A percentile compares a stretch with the other conserved stretches of the same genome.
Conservation (phyloP, 208 protist species). For the Wallacemonas sp. region DNA sequence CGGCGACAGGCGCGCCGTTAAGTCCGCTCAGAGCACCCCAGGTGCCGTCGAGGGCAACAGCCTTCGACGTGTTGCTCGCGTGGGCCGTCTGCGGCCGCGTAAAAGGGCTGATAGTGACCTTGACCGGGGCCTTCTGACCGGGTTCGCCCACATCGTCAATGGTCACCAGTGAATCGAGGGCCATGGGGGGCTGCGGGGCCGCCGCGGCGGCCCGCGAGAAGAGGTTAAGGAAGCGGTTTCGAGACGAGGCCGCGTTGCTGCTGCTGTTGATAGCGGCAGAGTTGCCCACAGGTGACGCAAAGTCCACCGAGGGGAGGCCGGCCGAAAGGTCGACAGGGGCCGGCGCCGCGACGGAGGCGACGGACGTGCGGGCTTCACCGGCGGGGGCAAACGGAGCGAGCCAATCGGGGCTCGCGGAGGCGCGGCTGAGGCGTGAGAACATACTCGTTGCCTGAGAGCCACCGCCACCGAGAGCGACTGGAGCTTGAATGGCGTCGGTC, state of each 20-base stretch:
- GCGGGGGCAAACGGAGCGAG: slow-evolving; percentile 40
- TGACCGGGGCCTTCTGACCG: background rate
- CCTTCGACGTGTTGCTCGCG: no score
- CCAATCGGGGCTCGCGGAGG: slow-evolving; percentile 59
- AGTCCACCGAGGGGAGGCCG: slow-evolving; percentile 28
- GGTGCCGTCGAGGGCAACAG: slow-evolving; percentile 5
- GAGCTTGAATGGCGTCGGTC: background rate
- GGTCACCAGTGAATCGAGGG: slow-evolving; percentile 34
- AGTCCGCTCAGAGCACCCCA: slow-evolving; percentile 13
- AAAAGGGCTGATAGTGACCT: background rate
- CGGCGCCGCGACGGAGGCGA: slow-evolving; percentile 17
- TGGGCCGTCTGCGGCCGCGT: slow-evolving; percentile 1
- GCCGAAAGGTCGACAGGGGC: slow-evolving; percentile 16
- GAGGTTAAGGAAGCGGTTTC: slow-evolving; percentile 39
- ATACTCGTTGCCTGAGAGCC: slow-evolving; percentile 13
- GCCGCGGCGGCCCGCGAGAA: slow-evolving; percentile 26
- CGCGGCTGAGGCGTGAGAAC: slow-evolving; percentile 46
- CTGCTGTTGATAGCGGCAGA: background rate
- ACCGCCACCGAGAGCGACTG: slow-evolving; percentile 5
- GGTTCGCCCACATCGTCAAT: slow-evolving; percentile 16
- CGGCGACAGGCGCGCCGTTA: background rate
- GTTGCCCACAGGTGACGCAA: slow-evolving; percentile 7
- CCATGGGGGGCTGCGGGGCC: slow-evolving; percentile 25
- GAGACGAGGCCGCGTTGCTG: background rate
- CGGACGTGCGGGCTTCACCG: slow-evolving; percentile 14